phyloP scores from a whole-genome alignment of 441 rosid species.

The Corymbia citriodora region DNA sequence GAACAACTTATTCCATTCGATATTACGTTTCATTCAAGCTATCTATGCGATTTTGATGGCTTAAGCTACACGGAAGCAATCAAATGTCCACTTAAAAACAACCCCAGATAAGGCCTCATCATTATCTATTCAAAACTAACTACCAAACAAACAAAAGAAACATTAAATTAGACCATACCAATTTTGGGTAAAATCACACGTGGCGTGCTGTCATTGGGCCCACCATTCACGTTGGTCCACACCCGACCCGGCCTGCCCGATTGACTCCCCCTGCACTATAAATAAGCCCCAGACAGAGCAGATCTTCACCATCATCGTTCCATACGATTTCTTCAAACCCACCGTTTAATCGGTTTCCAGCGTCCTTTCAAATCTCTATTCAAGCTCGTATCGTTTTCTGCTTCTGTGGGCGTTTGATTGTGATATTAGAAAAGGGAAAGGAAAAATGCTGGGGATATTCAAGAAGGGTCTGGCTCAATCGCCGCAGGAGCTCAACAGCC shows the following conservation, averaged over 20 bases:
- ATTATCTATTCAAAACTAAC: not conserved
- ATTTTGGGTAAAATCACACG: not conserved
- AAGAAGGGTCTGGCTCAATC: slow-evolving; percentile 33
- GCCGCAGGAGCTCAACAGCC: slow-evolving; percentile 25
- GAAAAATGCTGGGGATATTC: slow-evolving; percentile 34
- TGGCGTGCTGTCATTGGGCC: not conserved
- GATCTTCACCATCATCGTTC: too few species aligned
- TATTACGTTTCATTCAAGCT: not conserved
- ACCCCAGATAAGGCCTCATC: not conserved
- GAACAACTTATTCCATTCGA: too few species aligned
- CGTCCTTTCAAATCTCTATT: not conserved
- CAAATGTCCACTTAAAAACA: not conserved
- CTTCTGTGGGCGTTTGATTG: not conserved
- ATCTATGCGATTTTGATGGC: too few species aligned
- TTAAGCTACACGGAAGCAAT: not conserved
- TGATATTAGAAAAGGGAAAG: not conserved
- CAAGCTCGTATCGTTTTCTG: not conserved
- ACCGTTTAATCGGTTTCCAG: not conserved
- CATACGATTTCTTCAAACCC: not conserved
- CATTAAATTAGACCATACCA: not conserved
- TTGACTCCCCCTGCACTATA: too few species aligned
- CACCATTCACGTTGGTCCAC: not conserved
- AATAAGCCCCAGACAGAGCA: too few species aligned
- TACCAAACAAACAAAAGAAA: not conserved
- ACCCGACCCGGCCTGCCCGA: too few species aligned